A percentile compares a stretch with the other conserved stretches of the same genome.
phyloP scores from a whole-genome alignment of 2,329 filamentous ascomycete species.

The Sporothrix schenckii region DNA sequence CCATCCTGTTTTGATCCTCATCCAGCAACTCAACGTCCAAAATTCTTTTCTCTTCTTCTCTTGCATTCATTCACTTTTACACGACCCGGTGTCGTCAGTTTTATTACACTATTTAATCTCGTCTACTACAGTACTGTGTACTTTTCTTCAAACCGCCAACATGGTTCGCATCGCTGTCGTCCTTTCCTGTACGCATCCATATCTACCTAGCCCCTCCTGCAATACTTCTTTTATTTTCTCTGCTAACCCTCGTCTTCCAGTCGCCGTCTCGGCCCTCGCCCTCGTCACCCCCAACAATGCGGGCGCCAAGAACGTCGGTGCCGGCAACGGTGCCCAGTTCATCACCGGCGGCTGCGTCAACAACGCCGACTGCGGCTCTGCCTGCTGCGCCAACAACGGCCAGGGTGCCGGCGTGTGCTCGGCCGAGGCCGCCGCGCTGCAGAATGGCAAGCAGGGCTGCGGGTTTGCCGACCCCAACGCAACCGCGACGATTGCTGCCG shows the following conservation, averaged over 20 bases:
- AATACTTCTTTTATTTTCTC: background rate
- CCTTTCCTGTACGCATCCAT: constrained; percentile 38
- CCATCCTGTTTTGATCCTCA: background rate
- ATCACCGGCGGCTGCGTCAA: constrained; percentile 44
- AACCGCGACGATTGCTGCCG: constrained; percentile 40
- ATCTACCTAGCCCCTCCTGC: too few species aligned
- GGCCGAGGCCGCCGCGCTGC: constrained; percentile 40
- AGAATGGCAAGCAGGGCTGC: constrained; percentile 44
- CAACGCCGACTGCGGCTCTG: constrained; percentile 41
- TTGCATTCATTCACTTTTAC: constrained; percentile 7
- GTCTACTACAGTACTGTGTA: constrained; percentile 30
- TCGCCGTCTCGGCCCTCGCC: constrained; percentile 39
- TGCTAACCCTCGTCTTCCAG: constrained; percentile 28
- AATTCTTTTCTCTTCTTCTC: constrained; percentile 9
- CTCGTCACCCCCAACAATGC: constrained; percentile 42
- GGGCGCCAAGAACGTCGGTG: constrained; percentile 42
- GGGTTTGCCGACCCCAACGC: constrained; percentile 43
- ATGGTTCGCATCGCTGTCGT: constrained; percentile 42
- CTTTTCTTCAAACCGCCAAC: constrained; percentile 34
- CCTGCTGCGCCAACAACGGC: constrained; percentile 41
- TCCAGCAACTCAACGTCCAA: background rate
- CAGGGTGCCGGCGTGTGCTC: constrained; percentile 42
- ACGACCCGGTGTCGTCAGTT: constrained; percentile 32
- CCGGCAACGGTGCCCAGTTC: constrained; percentile 41
- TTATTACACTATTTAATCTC: constrained; percentile 1